These are phyloP conservation scores for Kockiozyma suomiensis DNA, from an alignment of 805 yeast species.

Conservation along the genomic window DNA sequence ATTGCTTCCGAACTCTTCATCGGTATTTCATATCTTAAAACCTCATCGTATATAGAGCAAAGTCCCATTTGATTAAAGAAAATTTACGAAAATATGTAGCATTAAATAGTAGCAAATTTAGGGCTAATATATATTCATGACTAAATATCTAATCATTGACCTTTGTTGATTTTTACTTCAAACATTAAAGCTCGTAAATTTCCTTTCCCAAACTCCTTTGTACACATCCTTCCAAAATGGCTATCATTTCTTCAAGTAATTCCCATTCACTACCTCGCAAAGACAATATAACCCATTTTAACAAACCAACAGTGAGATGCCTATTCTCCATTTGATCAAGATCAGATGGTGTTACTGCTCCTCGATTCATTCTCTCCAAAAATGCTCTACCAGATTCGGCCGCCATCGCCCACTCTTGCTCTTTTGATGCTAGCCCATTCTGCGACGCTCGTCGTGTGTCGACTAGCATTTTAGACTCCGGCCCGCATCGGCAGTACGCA, in stretches of 20 bases:
- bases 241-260: conserved; percentile 32
- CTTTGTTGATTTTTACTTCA: neutral
- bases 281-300: conserved; percentile 42
- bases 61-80: too few species aligned
- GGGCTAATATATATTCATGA: too few species aligned
- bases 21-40: too few species aligned
- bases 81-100: too few species aligned
- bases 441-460: neutral
- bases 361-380: conserved; percentile 51
- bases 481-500: conserved; percentile 41
- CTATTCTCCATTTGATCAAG: conserved; percentile 45
- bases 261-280: conserved; percentile 39
- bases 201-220: conserved; percentile 31
- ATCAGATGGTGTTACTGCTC: conserved; percentile 39
- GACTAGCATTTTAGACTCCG: conserved; percentile 37
- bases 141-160: too few species aligned
- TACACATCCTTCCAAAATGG: conserved; percentile 29
- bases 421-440: conserved; percentile 1
- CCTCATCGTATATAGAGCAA: too few species aligned
- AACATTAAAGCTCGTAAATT: neutral
- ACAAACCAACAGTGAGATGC: conserved; percentile 59
- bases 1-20: too few species aligned
- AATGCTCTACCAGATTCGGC: conserved; percentile 42
- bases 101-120: too few species aligned
- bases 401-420: conserved; percentile 30